Conservation (phyloP, 768 basidiomycete genomes). For the Trametes cinnabarina region DNA sequence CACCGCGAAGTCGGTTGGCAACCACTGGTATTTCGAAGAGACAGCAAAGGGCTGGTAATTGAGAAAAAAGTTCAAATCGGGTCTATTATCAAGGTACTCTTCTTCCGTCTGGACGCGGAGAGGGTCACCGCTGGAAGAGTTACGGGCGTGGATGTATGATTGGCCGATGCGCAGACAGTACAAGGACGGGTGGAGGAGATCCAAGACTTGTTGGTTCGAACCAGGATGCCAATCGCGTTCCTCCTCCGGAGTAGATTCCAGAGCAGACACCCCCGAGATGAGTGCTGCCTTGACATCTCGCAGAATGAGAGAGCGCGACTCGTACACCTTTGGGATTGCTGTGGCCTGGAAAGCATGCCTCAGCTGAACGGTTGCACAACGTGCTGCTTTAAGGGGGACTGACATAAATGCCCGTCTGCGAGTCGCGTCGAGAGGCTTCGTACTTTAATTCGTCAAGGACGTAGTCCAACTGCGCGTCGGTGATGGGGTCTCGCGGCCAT, state of each 20-base stretch:
- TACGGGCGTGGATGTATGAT: background rate
- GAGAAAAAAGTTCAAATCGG: background rate
- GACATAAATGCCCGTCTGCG: background rate
- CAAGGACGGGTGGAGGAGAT: slow-evolving; percentile 46
- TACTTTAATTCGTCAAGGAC: background rate
- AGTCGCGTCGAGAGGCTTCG: background rate
- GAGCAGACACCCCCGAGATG: slow-evolving; percentile 3
- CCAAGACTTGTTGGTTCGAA: slow-evolving; percentile 41
- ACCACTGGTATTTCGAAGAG: slow-evolving; percentile 25
- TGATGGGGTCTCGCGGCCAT: background rate
- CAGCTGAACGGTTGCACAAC: background rate
- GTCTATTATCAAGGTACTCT: background rate
- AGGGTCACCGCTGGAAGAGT: background rate
- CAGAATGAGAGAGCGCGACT: background rate
- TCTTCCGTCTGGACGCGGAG: background rate
- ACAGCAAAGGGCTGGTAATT: background rate
- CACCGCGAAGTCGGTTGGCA: slow-evolving; percentile 30
- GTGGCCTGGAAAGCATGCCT: background rate
- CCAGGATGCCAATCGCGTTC: slow-evolving; percentile 47
- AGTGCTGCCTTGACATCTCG: background rate
- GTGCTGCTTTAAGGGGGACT: background rate
- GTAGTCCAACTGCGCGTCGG: background rate
- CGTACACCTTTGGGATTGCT: background rate
- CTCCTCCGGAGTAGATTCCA: slow-evolving; percentile 37
- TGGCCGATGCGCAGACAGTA: slow-evolving; percentile 30